phyloP scores from a whole-genome alignment of 169 alveolate genomes.

The Theileria orientalis region DNA sequence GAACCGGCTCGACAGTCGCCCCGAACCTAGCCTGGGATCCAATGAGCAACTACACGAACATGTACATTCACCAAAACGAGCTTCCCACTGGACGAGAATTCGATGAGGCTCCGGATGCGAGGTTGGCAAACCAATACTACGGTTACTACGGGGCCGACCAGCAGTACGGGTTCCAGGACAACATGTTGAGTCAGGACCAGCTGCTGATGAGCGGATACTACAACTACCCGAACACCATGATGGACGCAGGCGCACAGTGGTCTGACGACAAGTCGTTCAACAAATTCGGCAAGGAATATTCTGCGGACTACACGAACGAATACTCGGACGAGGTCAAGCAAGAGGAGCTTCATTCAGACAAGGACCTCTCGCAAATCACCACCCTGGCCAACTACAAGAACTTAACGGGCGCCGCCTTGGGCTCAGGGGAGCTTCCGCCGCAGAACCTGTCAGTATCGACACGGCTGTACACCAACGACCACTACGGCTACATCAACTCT shows the following conservation, averaged over 20 bases:
- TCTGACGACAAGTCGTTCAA: not conserved
- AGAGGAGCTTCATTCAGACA: constrained; percentile 2
- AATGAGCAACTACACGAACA: not conserved
- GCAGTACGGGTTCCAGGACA: constrained; percentile 3
- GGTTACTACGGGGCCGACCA: constrained; percentile 33
- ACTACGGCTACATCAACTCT: constrained; percentile 26
- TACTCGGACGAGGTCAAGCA: not conserved
- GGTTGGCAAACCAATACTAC: constrained; percentile 18
- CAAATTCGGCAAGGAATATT: not conserved
- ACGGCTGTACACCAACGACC: constrained; percentile 21
- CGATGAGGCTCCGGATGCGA: constrained; percentile 2
- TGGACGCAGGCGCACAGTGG: constrained; percentile 23
- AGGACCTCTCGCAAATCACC: constrained; percentile 3
- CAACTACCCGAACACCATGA: constrained; percentile 25
- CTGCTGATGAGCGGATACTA: constrained; percentile 20
- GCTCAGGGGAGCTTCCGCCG: not conserved
- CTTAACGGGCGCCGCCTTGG: not conserved
- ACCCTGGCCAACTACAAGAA: constrained; percentile 6
- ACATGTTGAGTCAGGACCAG: constrained; percentile 18
- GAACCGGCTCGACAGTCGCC: not conserved
- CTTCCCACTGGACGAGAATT: constrained; percentile 14
- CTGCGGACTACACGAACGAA: constrained; percentile 1
- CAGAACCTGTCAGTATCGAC: constrained; percentile 29
- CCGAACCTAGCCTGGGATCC: constrained; percentile 5
- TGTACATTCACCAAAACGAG: constrained; percentile 28